Conservation (phyloP, 2,329 filamentous ascomycete genomes). For the Sordariomycetes sp. region DNA sequence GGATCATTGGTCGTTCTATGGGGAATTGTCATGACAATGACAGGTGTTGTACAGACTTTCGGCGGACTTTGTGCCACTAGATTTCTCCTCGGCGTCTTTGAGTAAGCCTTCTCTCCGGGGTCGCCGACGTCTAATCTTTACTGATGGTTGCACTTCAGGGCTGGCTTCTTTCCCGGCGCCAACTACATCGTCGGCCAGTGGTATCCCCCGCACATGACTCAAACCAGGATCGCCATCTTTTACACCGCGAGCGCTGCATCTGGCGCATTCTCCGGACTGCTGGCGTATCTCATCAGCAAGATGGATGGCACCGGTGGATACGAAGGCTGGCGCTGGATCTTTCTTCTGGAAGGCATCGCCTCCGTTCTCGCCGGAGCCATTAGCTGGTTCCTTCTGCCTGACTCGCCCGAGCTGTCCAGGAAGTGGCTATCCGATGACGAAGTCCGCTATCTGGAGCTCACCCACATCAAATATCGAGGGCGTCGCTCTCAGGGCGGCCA, state of each 20-base stretch:
- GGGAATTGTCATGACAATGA: slow-evolving; percentile 62
- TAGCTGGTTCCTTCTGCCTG: slow-evolving; percentile 37
- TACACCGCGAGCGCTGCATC: slow-evolving; percentile 63
- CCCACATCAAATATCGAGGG: slow-evolving; percentile 1
- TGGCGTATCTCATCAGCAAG: slow-evolving; percentile 65
- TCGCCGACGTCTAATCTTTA: no score
- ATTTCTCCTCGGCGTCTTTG: slow-evolving; percentile 57
- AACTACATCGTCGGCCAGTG: slow-evolving; percentile 66
- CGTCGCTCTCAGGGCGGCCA: not conserved
- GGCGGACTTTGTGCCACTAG: slow-evolving; percentile 57
- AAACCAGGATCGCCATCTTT: slow-evolving; percentile 58
- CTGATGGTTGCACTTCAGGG: no score
- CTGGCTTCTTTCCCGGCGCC: slow-evolving; percentile 60
- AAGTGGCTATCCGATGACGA: not conserved
- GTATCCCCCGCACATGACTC: slow-evolving; percentile 66
- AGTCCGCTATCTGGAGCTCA: not conserved
- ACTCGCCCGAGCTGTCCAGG: slow-evolving; percentile 6
- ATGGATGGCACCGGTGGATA: slow-evolving; percentile 59
- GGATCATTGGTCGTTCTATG: slow-evolving; percentile 55
- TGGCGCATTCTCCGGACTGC: slow-evolving; percentile 61
- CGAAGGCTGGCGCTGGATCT: slow-evolving; percentile 63
- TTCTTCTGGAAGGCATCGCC: slow-evolving; percentile 40
- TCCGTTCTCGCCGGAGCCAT: slow-evolving; percentile 25
- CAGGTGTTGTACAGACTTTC: slow-evolving; percentile 58
- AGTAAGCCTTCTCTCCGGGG: no score